phyloP scores from a whole-genome alignment of 1,284 basidiomycete genomes.

The Ustilago trichophora region DNA sequence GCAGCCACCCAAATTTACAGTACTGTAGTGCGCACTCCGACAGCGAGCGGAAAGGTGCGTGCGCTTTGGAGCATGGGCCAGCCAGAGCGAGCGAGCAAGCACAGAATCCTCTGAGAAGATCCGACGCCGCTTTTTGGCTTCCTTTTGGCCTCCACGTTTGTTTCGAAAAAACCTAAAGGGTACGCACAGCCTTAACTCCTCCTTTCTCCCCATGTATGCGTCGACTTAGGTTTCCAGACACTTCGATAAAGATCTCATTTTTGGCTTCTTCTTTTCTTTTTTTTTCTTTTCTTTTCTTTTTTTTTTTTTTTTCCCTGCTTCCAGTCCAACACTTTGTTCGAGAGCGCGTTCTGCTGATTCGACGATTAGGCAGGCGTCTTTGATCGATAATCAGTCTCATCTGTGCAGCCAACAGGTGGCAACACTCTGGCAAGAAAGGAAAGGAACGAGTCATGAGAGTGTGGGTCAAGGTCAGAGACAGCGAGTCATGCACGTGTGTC shows the following conservation, averaged over 20 bases:
- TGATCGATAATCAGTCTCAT: conserved; percentile 27
- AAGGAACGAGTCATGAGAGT: no score
- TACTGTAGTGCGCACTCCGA: neutral
- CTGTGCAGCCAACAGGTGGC: conserved; percentile 3
- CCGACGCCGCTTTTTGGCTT: no score
- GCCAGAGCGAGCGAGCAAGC: neutral
- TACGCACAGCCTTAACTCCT: neutral
- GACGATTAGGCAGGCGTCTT: conserved; percentile 1
- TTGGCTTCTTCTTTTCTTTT: neutral
- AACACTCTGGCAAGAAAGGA: no score
- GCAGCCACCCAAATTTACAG: neutral
- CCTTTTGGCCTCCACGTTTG: no score
- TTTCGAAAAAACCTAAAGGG: no score
- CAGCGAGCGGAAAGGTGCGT: conserved; percentile 15
- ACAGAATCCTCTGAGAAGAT: neutral
- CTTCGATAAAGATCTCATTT: conserved; percentile 27
- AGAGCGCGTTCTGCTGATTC: conserved; percentile 11
- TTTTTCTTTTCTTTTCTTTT: neutral
- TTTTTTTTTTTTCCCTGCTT: neutral
- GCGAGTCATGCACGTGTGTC: conserved; percentile 8
- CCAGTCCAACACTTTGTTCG: conserved; percentile 10
- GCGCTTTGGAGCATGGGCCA: conserved; percentile 9
- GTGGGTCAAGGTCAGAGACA: conserved; percentile 4
- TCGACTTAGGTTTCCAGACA: conserved; percentile 8
- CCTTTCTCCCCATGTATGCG: conserved; percentile 8